Conservation (phyloP, 2,329 filamentous ascomycete species). For the Penicillium sp. region DNA sequence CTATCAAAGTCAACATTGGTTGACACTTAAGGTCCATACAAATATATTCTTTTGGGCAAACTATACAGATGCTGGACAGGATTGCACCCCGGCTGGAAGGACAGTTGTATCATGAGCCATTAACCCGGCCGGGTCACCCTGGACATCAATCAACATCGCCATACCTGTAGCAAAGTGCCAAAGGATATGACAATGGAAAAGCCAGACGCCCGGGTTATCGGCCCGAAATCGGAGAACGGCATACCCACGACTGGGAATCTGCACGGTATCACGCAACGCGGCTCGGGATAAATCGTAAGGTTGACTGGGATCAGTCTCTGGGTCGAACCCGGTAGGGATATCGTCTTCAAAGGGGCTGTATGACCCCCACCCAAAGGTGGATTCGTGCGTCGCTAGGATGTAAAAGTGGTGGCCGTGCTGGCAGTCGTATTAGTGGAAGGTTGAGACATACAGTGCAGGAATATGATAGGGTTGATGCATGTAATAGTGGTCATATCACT, state of each 20-base stretch:
- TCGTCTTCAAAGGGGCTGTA: constrained; percentile 41
- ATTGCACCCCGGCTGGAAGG: constrained; percentile 1
- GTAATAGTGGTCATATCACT: background rate
- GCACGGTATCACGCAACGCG: constrained; percentile 59
- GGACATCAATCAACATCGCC: constrained; percentile 46
- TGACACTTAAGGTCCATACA: background rate
- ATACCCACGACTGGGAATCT: constrained; percentile 59
- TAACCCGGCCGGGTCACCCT: constrained; percentile 22
- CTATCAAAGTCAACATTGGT: background rate
- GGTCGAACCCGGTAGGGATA: constrained; percentile 24
- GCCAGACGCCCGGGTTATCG: constrained; percentile 57
- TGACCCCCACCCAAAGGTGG: constrained; percentile 41
- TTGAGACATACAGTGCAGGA: background rate
- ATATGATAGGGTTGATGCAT: background rate
- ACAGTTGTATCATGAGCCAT: constrained; percentile 18
- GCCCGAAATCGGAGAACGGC: constrained; percentile 60
- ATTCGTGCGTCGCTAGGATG: constrained; percentile 33
- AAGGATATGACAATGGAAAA: constrained; percentile 57
- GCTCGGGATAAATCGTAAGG: constrained; percentile 33
- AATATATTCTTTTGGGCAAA: no score
- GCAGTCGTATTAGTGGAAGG: background rate
- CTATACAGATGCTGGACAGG: background rate
- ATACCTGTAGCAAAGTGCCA: constrained; percentile 56
- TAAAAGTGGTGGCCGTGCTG: constrained; percentile 45
- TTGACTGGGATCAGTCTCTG: constrained; percentile 37